These are phyloP conservation scores for Elymus sibiricus DNA, from an alignment of 176 grass and related monocot genomes.

Conservation along the genomic window DNA sequence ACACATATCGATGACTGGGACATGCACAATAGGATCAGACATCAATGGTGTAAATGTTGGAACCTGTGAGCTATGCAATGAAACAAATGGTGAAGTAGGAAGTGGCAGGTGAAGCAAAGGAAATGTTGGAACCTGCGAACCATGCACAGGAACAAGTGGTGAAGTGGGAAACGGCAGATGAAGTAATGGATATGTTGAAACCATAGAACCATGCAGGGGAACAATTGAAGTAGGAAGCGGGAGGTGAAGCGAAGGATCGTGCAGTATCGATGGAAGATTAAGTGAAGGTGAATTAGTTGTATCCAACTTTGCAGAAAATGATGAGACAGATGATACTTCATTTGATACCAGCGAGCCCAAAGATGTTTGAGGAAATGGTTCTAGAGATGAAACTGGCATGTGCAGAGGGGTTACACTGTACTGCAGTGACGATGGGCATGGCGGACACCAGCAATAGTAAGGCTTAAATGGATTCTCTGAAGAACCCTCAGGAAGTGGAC, in stretches of 20 bases:
- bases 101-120: conserved; percentile 45
- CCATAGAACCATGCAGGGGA: conserved; percentile 58
- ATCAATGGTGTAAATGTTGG: conserved; percentile 82
- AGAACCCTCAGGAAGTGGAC: conserved; percentile 32
- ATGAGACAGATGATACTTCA: conserved; percentile 33
- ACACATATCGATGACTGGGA: conserved; percentile 85
- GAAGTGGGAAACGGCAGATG: conserved; percentile 34
- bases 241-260: conserved; percentile 58
- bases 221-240: conserved; percentile 66
- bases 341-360: conserved; percentile 52
- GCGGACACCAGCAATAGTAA: conserved; percentile 97
- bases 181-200: conserved; percentile 54
- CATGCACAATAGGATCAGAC: conserved; percentile 94
- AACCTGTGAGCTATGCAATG: conserved; percentile 66
- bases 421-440: conserved; percentile 63
- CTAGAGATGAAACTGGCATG: conserved; percentile 36
- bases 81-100: conserved; percentile 56
- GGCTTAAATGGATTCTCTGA: conserved; percentile 61
- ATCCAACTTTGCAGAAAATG: conserved; percentile 49
- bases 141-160: conserved; percentile 56
- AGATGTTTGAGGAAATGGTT: conserved; percentile 34
- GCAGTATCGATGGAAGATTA: conserved; percentile 49
- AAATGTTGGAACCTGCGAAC: conserved; percentile 76
- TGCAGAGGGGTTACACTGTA: conserved; percentile 42
- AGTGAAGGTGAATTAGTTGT: conserved; percentile 39